Evolutionary conservation across 1,284 basidiomycete species (phyloP).

Genomic region (Rhodotorula mucilaginosa): DNA sequence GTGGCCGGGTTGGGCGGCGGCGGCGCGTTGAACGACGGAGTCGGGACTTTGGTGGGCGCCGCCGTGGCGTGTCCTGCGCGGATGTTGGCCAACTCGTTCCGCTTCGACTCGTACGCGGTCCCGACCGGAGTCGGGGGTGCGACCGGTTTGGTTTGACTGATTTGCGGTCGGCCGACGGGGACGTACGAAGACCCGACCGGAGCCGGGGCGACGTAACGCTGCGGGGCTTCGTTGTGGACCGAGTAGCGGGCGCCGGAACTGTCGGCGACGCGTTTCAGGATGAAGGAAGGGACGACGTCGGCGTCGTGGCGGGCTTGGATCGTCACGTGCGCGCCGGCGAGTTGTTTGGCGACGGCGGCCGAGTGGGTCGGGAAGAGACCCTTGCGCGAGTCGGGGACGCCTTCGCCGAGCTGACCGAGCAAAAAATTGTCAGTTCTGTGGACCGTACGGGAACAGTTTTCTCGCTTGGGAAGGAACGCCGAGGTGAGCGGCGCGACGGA

Average conservation of each 20-base stretch:
- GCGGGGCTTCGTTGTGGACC: conserved; percentile 54
- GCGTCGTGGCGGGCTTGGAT: conserved; percentile 86
- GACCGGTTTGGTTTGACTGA: conserved; percentile 38
- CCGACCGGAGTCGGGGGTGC: conserved; percentile 42
- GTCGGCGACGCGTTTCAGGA: conserved; percentile 83
- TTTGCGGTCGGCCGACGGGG: conserved; percentile 48
- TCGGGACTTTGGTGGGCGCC: background rate
- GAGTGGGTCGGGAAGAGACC: conserved; percentile 88
- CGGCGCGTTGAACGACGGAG: background rate
- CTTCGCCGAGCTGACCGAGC: conserved; percentile 72
- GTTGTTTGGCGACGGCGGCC: conserved; percentile 73
- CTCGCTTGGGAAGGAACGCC: no score
- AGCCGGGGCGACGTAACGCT: conserved; percentile 43
- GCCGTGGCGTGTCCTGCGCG: conserved; percentile 20
- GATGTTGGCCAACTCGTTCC: conserved; percentile 47
- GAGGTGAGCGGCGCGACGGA: conserved; percentile 18
- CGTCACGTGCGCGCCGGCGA: conserved; percentile 80
- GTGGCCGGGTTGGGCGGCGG: conserved; percentile 45
- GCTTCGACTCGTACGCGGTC: conserved; percentile 46
- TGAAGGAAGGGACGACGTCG: conserved; percentile 73
- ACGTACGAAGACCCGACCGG: conserved; percentile 43
- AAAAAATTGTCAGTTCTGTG: no score
- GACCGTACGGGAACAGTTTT: background rate
- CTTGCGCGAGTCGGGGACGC: conserved; percentile 87
- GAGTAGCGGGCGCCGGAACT: conserved; percentile 90